Base-by-base conservation (phyloP, 768 basidiomycete genomes). In the Paxillus ammoniavirescens region DNA sequence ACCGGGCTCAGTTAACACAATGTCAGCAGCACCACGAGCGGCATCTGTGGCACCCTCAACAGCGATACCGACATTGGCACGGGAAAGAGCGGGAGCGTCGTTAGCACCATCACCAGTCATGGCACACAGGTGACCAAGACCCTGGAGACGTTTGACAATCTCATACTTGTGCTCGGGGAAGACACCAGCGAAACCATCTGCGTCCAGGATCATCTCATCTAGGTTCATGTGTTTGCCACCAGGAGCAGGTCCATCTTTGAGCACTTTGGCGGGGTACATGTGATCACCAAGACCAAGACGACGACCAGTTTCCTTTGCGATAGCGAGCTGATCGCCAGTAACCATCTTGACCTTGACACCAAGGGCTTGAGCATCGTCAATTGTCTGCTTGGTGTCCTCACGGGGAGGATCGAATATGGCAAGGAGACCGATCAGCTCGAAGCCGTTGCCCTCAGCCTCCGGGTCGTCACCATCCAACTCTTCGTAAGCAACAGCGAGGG, bases 91-190 rank as follows among this genome's bases (percentile, higher is more conserved):
- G 50, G 96, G 96, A 52, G 96, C 96, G 60, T 98, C 95, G 71
- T 98, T 98, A 68, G 96, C 96, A 82, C 96, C 96, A 66, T 98
- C 96, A 82, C 96, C 96, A 71, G 96, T 98, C 96, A 98, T 98
- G 54, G 96, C 96, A 72, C 91, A 93, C 55, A 97, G 75, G 73
- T 97, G 94, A 46, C 94, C 96, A 56, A 98, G 87, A 69, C 86
- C 92, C 70, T 98, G 96, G 50, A 98, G 86, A 62, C 95, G 91
- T 79, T 96, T 97, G 77, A 98, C 96, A 58, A 98, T 98, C 75
- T 98, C 96, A 71, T 96, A 98, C 82, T 98, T 98, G 89, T 97
- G 96, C 76, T 96, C 95, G 52, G 94, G 94, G 92, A 96, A 98
- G 61, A 96, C 95, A 70, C 96, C 96, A 42, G 96, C 96, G 74